phyloP scores from a whole-genome alignment of 2,329 filamentous ascomycete species.

The Fusarium torulosum region DNA sequence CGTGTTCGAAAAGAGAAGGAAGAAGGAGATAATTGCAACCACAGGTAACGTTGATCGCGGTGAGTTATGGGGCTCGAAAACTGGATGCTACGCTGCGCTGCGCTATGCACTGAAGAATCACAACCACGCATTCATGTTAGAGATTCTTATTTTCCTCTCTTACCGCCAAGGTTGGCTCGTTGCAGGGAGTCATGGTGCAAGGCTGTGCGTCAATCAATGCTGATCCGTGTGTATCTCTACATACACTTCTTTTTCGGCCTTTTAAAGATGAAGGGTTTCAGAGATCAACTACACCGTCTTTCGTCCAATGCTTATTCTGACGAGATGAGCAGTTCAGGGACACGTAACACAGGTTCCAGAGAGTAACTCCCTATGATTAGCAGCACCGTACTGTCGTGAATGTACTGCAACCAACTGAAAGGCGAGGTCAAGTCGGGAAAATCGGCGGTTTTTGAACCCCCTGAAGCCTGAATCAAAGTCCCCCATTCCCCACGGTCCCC shows the following conservation, averaged over 20 bases:
- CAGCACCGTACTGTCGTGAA: background rate
- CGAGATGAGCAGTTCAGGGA: background rate
- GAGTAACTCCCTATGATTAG: background rate
- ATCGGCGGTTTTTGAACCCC: slow-evolving; percentile 42
- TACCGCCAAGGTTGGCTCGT: slow-evolving; percentile 35
- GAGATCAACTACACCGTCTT: slow-evolving; percentile 23
- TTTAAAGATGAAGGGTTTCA: slow-evolving; percentile 30
- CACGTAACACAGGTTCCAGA: slow-evolving; percentile 28
- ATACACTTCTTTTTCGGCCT: slow-evolving; percentile 14
- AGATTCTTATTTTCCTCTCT: background rate
- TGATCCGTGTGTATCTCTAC: slow-evolving; percentile 32
- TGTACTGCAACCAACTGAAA: background rate
- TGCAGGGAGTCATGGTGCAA: slow-evolving; percentile 8
- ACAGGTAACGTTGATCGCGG: slow-evolving; percentile 12
- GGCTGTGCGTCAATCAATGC: slow-evolving; percentile 33
- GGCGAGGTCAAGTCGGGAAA: slow-evolving; percentile 44
- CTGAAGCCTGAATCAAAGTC: background rate
- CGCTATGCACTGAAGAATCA: slow-evolving; percentile 4
- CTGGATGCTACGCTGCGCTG: too few species aligned
- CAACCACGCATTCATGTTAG: background rate
- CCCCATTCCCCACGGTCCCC: slow-evolving; percentile 43
- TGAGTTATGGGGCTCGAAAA: slow-evolving; percentile 16
- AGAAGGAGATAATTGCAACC: slow-evolving; percentile 2
- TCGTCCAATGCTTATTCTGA: slow-evolving; percentile 19
- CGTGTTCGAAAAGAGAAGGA: background rate